Conservation (phyloP, 805 yeast genomes). For the Candida nitratophila region DNA sequence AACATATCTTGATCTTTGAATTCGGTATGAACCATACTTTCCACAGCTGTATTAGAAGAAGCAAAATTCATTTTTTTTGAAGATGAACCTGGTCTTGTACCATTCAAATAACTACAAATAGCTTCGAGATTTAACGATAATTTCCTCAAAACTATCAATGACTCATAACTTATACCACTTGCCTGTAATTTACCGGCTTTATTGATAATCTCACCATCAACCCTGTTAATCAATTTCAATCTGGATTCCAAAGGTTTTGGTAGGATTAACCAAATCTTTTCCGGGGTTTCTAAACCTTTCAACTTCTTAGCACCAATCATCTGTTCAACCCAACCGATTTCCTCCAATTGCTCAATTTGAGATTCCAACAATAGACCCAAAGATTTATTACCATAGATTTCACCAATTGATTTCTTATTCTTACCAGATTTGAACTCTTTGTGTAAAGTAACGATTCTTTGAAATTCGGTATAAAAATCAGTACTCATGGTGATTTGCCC, state of each 20-base stretch:
- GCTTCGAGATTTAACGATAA: conserved; percentile 52
- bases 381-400: conserved; percentile 35
- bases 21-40: neutral
- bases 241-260: conserved; percentile 62
- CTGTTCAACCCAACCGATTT: conserved; percentile 60
- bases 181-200: conserved; percentile 18
- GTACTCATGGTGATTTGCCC: conserved; percentile 90
- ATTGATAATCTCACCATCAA: conserved; percentile 24
- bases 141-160: conserved; percentile 37
- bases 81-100: conserved; percentile 24
- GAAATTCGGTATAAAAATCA: conserved; percentile 72
- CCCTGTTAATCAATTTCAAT: conserved; percentile 31
- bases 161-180: conserved; percentile 23
- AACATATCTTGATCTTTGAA: conserved; percentile 37
- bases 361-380: conserved; percentile 41
- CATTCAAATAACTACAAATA: conserved; percentile 43
- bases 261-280: conserved; percentile 70
- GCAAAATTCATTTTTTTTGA: neutral
- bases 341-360: conserved; percentile 58
- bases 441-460: conserved; percentile 45
- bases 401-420: conserved; percentile 19
- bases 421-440: conserved; percentile 28
- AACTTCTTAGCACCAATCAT: conserved; percentile 81
- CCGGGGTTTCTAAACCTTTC: conserved; percentile 93
- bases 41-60: neutral